phyloP scores from a whole-genome alignment of 2,329 filamentous ascomycete species.

The Penicillium occitanis region DNA sequence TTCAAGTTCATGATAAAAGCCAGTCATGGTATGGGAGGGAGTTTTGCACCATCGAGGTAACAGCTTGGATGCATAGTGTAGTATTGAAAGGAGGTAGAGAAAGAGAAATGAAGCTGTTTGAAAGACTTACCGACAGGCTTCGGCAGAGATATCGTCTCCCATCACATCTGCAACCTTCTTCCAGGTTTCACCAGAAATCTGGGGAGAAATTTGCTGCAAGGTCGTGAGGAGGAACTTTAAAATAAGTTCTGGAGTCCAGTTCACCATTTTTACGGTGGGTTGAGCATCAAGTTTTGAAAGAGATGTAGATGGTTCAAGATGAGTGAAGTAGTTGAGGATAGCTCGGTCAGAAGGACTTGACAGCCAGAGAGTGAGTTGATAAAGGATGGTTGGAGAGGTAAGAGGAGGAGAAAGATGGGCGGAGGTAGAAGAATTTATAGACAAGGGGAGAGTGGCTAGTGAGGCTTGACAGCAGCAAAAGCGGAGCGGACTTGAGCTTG shows the following conservation, averaged over 20 bases:
- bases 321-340: background rate
- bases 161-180: background rate
- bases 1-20: background rate
- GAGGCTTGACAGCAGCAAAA: background rate
- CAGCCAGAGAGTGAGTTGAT: background rate
- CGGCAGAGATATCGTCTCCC: constrained; percentile 1
- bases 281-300: background rate
- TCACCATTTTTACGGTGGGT: background rate
- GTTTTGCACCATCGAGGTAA: background rate
- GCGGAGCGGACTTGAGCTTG: background rate
- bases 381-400: background rate
- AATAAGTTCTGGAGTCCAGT: background rate
- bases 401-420: background rate
- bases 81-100: background rate
- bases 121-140: constrained; percentile 13
- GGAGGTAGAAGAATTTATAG: background rate
- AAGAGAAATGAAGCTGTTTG: background rate
- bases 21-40: background rate
- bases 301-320: background rate
- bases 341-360: background rate
- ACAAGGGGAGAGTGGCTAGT: background rate
- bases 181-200: constrained; percentile 4
- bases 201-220: background rate
- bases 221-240: constrained; percentile 3
- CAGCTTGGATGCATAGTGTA: background rate